Conservation (phyloP, 495 filamentous ascomycete genomes). For the Penicillium ochrochloron region DNA sequence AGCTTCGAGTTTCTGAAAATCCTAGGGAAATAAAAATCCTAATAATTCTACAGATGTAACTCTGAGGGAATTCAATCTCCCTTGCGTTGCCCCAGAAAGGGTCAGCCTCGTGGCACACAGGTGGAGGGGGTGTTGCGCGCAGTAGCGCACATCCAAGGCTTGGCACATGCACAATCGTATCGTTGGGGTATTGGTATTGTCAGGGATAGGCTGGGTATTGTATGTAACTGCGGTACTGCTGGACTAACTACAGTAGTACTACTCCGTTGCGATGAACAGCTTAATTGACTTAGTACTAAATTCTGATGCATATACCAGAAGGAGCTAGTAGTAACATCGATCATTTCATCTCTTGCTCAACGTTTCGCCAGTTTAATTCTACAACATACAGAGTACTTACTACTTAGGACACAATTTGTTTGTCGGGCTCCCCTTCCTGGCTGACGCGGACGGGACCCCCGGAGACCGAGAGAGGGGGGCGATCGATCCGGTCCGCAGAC, state of each 20-base stretch:
- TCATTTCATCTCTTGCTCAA: too few relatives aligned
- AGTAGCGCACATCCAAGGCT: slow-evolving; percentile 19
- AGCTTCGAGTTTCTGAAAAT: neutral
- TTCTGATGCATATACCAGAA: too few relatives aligned
- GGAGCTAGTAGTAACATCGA: too few relatives aligned
- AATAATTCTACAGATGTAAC: slow-evolving; percentile 14
- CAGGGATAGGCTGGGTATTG: neutral
- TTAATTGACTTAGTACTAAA: too few relatives aligned
- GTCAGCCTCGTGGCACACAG: slow-evolving; percentile 31
- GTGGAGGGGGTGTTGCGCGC: slow-evolving; percentile 23
- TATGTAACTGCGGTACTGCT: neutral
- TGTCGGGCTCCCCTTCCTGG: neutral
- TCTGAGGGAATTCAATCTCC: slow-evolving; percentile 13
- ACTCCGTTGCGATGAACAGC: neutral
- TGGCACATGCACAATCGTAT: slow-evolving; percentile 18
- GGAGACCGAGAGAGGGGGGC: neutral
- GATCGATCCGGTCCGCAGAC: neutral
- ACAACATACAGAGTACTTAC: too few relatives aligned
- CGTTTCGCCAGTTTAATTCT: too few relatives aligned
- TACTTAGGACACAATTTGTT: neutral
- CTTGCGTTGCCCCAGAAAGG: slow-evolving; percentile 20
- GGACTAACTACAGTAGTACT: neutral
- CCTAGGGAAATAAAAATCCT: neutral
- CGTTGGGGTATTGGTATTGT: neutral
- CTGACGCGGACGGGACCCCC: neutral